Base-by-base conservation (phyloP, 2,329 filamentous ascomycete species). In the Aspergillus versicolor region DNA sequence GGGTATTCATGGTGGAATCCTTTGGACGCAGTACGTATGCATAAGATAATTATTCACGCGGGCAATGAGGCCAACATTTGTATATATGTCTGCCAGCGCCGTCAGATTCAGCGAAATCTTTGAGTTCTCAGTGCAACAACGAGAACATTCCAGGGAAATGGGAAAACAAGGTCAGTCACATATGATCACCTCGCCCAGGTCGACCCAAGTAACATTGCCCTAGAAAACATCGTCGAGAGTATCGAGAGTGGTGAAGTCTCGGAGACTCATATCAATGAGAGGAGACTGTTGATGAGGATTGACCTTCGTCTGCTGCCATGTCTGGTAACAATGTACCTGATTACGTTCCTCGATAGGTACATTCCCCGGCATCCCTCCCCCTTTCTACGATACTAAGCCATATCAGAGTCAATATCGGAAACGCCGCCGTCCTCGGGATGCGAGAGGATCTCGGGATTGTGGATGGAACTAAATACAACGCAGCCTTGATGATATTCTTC, bases 401-500 rank as follows among this genome's bases (percentile, higher is more conserved):
- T 46, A 30, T 46, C 7, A 73, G 88, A 43, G 87, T 90, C 68
- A 92, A 92, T 71, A 89, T 92, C 63, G 86, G 85, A 70, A 91
- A 91, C 72, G 89, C 88, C 24, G 82, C 81, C 41, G 79, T 88
- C 30, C 90, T 89, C 60, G 79, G 81, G 21, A 76, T 92, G n/a
- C 76, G 77, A 24, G 67, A 79, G 6, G 88, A 91, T 62, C 78
- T 92, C 1, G 59, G 77, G 2, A 80, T 91, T 17, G 70, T 47
- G 1, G 61, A 59, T 0, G 73, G 79, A 17, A 75, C 67, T 5
- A 74, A 88, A 67, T 91, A 88, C 75, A 91, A 90, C 70, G 88
- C 85, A 15, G 86, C 86, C 1, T 77, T 92, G 54, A 88, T 86
- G 60, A 89, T 92, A 67, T 92, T 92, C 77, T 92, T 91, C 73